A percentile compares a stretch with the other conserved stretches of the same genome.
Evolutionary conservation across 345 rosid genomes (phyloP).

Genomic region (Angophora floribunda): DNA sequence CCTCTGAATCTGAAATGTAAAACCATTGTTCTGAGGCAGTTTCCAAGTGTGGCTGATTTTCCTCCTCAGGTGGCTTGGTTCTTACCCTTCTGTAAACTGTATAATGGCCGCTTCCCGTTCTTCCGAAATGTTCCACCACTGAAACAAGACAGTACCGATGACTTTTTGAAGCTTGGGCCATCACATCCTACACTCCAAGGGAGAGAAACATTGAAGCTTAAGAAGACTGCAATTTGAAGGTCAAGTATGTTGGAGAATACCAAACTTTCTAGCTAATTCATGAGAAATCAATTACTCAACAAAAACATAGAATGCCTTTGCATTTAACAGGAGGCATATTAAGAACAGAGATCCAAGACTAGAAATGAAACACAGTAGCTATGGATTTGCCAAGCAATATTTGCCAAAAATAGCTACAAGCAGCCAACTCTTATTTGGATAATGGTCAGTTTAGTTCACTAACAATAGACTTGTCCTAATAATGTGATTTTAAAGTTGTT

Average conservation of each 20-base stretch:
- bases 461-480: not conserved
- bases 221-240: not conserved
- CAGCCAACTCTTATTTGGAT: not conserved
- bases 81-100: slow-evolving; percentile 57
- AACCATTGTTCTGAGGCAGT: slow-evolving; percentile 40
- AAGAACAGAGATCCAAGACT: not conserved
- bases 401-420: not conserved
- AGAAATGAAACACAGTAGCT: not conserved
- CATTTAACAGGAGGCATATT: not conserved
- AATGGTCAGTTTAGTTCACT: not conserved
- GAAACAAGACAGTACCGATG: slow-evolving; percentile 48
- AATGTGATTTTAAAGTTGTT: not conserved
- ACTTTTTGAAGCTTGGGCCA: slow-evolving; percentile 7
- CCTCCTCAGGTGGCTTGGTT: slow-evolving; percentile 4
- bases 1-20: slow-evolving; percentile 73
- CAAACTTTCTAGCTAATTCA: not conserved
- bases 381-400: not conserved
- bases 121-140: slow-evolving; percentile 82
- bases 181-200: slow-evolving; percentile 6
- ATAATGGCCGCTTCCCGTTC: slow-evolving; percentile 74
- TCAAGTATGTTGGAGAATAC: not conserved
- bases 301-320: not conserved
- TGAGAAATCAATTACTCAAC: not conserved
- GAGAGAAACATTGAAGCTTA: not conserved
- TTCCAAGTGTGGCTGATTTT: not conserved